These are phyloP conservation scores for Musa balbisiana DNA, from an alignment of 202 grass and related monocot genomes.

Conservation along the genomic window DNA sequence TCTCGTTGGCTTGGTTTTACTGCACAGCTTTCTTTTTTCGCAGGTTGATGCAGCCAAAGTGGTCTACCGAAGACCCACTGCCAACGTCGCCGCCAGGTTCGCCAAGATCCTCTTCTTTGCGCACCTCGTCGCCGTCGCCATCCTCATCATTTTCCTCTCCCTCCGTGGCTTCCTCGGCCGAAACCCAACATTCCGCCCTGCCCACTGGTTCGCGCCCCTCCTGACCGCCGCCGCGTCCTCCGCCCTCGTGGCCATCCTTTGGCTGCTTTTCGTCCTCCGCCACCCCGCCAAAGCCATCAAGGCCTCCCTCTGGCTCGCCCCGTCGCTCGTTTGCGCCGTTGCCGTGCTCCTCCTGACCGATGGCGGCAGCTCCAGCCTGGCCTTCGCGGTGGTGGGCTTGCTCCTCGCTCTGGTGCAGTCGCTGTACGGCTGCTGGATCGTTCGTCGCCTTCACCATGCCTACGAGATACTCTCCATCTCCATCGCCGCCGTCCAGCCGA, in stretches of 20 bases:
- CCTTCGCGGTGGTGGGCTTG: slow-evolving; percentile 45
- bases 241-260: slow-evolving; percentile 41
- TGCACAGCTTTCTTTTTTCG: background rate
- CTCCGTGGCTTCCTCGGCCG: slow-evolving; percentile 45
- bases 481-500: slow-evolving; percentile 35
- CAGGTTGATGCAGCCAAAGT: slow-evolving; percentile 31
- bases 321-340: slow-evolving; percentile 38
- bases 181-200: slow-evolving; percentile 44
- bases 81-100: slow-evolving; percentile 39
- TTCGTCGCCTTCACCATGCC: slow-evolving; percentile 55
- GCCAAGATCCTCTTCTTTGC: slow-evolving; percentile 55
- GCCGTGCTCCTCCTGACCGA: slow-evolving; percentile 58
- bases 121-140: slow-evolving; percentile 55
- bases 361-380: slow-evolving; percentile 47
- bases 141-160: slow-evolving; percentile 56
- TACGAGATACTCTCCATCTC: slow-evolving; percentile 52
- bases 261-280: slow-evolving; percentile 49
- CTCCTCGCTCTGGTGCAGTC: slow-evolving; percentile 40
- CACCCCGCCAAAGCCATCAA: slow-evolving; percentile 59
- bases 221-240: slow-evolving; percentile 56
- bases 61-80: background rate
- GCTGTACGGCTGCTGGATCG: slow-evolving; percentile 82
- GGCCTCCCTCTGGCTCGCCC: slow-evolving; percentile 61
- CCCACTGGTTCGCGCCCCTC: slow-evolving; percentile 50
- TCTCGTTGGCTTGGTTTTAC: too few relatives aligned